phyloP scores from a whole-genome alignment of 192 early-diverging fungal genomes.

The Allomyces macrogynus region DNA sequence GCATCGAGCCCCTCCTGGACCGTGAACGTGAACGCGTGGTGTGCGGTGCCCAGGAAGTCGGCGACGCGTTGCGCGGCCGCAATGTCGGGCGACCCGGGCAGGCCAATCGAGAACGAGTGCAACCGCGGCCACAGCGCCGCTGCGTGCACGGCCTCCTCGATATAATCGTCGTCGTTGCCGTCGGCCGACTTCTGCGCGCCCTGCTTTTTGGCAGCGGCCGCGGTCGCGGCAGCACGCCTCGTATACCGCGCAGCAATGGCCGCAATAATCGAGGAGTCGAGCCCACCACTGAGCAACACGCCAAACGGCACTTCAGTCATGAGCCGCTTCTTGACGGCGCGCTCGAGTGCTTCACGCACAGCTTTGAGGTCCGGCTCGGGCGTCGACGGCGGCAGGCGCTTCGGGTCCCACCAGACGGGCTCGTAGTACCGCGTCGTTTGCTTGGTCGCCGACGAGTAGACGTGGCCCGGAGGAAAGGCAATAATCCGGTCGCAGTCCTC shows the following conservation, averaged over 20 bases:
- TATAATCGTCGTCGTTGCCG: not conserved
- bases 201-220: not conserved
- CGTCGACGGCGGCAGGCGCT: conserved; percentile 4
- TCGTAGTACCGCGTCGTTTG: conserved; percentile 71
- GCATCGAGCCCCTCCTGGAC: conserved; percentile 91
- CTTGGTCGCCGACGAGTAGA: conserved; percentile 59
- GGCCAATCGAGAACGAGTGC: conserved; percentile 94
- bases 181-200: not conserved
- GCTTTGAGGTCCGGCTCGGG: conserved; percentile 39
- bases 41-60: conserved; percentile 69
- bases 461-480: conserved; percentile 92
- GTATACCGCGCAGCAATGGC: conserved; percentile 77
- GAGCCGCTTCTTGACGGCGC: conserved; percentile 79
- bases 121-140: conserved; percentile 57
- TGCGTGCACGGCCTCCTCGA: conserved; percentile 17
- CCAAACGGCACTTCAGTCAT: conserved; percentile 98
- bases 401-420: conserved; percentile 71
- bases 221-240: not conserved
- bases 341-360: conserved; percentile 61
- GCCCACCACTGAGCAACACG: conserved; percentile 80
- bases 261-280: conserved; percentile 90
- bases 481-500: conserved; percentile 95
- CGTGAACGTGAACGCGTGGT: conserved; percentile 94
- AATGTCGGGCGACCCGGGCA: conserved; percentile 83
- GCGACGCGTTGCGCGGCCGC: conserved; percentile 75